Evolutionary conservation across 1,139 yeast genomes (phyloP), one percentile per base, ranked within the genome.

Genomic region (Magnusiomyces sp.): DNA sequence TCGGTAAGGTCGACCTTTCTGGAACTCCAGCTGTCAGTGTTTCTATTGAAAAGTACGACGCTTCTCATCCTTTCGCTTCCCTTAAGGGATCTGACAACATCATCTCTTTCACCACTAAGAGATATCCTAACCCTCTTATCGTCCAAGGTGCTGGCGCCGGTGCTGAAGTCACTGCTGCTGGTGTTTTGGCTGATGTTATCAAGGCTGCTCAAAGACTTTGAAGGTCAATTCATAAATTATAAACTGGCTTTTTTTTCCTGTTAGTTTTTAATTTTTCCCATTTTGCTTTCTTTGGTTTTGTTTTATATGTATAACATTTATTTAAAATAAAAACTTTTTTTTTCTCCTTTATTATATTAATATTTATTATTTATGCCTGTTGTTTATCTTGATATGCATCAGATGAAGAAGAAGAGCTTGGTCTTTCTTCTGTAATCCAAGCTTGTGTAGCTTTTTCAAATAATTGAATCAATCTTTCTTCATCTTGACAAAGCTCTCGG

Each of bases 121-220:
- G 98, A 72, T 92, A 92, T 70, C 79, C 85, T 45, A 88, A 87
- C 68, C 98, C 98, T 52, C 76, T 92, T 67, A 84, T 92, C 57
- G 77, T 92, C 59, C 98, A 92, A 75, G 98, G 99, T 69, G 98
- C 98, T 41, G 98, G 96, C n/a, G 31, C 38, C 2, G 36, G 44
- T 70, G 96, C 95, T 53, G 97, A 83, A 41, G 97, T 92, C 50
- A 92, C 99, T 50, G 98, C 99, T 54, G 95, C 94, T 67, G 98
- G 98, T 69, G 97, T 94, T 46, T 76, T 92, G 61, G 95, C 95
- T 48, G 98, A 92, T 67, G 81, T 87, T 34, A 78, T 94, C 65
- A 90, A 86, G 73, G 81, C 87, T 59, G 95, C 95, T 43, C 90
- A 90, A 73, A 83, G 96, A 74, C 72, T 86, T 44, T 53, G 56